A percentile compares a stretch with the other conserved stretches of the same genome.
phyloP scores from a whole-genome alignment of 306 rosid species.

The Bauhinia variegata region DNA sequence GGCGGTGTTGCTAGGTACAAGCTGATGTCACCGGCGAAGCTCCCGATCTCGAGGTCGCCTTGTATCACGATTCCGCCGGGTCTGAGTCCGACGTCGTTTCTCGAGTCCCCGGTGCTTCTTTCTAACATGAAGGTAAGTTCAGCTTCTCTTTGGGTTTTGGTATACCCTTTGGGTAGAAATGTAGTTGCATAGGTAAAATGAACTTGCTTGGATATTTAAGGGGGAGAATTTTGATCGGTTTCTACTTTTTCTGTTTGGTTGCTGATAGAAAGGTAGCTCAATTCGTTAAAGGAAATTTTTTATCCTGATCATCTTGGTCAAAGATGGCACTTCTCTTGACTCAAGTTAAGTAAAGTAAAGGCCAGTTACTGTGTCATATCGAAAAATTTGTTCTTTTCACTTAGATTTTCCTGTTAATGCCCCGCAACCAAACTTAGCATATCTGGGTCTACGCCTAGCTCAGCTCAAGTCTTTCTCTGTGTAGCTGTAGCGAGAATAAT shows the following conservation, averaged over 20 bases:
- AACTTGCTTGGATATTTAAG: background rate
- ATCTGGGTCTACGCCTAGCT: slow-evolving; percentile 27
- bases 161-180: slow-evolving; percentile 18
- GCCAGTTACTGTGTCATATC: slow-evolving; percentile 7
- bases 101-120: slow-evolving; percentile 87
- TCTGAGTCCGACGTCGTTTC: slow-evolving; percentile 81
- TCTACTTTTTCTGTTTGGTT: slow-evolving; percentile 40
- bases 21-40: slow-evolving; percentile 90
- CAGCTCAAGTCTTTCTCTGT: background rate
- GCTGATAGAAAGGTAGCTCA: slow-evolving; percentile 5
- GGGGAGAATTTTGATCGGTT: slow-evolving; percentile 33
- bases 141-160: slow-evolving; percentile 5
- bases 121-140: slow-evolving; percentile 80
- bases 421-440: slow-evolving; percentile 34
- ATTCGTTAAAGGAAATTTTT: slow-evolving; percentile 20
- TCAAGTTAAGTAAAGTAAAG: slow-evolving; percentile 10
- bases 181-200: slow-evolving; percentile 5
- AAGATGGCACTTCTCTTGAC: slow-evolving; percentile 36
- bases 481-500: slow-evolving; percentile 44
- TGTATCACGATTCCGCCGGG: slow-evolving; percentile 84
- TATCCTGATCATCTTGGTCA: slow-evolving; percentile 21
- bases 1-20: slow-evolving; percentile 73
- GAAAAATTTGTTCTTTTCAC: slow-evolving; percentile 34
- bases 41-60: slow-evolving; percentile 94
- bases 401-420: slow-evolving; percentile 26